Percentiles rank a stretch among this genome's conserved stretches.
phyloP scores from a whole-genome alignment of 441 rosid genomes.

The Eruca vesicaria region DNA sequence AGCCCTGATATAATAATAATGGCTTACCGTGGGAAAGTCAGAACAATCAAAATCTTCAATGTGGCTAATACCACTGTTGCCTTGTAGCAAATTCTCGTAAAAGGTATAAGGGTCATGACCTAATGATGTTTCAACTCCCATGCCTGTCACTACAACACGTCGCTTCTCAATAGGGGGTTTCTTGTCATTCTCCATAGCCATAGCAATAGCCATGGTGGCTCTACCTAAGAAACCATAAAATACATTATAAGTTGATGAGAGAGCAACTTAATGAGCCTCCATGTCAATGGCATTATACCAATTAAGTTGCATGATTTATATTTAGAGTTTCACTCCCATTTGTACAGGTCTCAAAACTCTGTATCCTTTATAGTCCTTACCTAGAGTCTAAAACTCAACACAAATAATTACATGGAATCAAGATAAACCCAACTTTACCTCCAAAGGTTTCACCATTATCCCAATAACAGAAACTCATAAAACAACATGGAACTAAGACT shows the following conservation, averaged over 20 bases:
- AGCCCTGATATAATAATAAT: constrained; percentile 2
- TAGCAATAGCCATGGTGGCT: constrained; percentile 68
- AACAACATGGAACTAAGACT: too few relatives aligned
- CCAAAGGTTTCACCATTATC: too few relatives aligned
- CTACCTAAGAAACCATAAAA: constrained; percentile 43
- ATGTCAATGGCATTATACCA: too few relatives aligned
- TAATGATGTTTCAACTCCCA: constrained; percentile 81
- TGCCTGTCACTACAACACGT: constrained; percentile 92
- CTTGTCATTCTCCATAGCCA: constrained; percentile 68
- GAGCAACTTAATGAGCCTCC: not conserved
- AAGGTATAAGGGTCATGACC: constrained; percentile 79
- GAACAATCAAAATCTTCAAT: constrained; percentile 90
- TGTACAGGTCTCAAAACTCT: too few relatives aligned
- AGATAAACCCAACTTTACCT: too few relatives aligned
- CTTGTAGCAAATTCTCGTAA: constrained; percentile 83
- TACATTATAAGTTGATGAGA: not conserved
- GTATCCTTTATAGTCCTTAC: too few relatives aligned
- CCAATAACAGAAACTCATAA: too few relatives aligned
- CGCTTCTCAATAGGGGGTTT: constrained; percentile 70
- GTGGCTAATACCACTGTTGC: constrained; percentile 81
- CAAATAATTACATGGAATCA: too few relatives aligned
- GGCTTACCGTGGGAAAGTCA: constrained; percentile 66
- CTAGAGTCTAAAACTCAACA: too few relatives aligned
- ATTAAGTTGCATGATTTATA: too few relatives aligned
- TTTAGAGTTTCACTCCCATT: too few relatives aligned